These are phyloP conservation scores for Chalciporus piperatoides DNA, from an alignment of 1,284 basidiomycete genomes.

Conservation along the genomic window DNA sequence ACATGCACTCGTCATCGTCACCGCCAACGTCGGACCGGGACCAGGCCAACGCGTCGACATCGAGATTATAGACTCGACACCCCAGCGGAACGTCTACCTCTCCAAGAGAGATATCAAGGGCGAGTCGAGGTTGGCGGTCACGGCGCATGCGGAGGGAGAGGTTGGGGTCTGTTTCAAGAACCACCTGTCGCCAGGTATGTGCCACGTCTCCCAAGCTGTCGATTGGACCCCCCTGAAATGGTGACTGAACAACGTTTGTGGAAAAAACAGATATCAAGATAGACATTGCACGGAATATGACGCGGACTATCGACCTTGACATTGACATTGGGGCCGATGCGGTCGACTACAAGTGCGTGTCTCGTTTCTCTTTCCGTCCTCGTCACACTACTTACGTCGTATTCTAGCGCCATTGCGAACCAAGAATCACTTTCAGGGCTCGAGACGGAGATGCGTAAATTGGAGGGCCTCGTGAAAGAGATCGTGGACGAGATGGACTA, in stretches of 20 bases:
- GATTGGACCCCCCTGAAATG: background rate
- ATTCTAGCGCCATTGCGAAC: slow-evolving; percentile 88
- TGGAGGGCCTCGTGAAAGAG: slow-evolving; percentile 93
- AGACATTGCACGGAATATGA: slow-evolving; percentile 36
- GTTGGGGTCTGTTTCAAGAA: slow-evolving; percentile 95
- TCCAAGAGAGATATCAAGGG: slow-evolving; percentile 85
- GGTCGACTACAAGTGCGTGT: slow-evolving; percentile 91
- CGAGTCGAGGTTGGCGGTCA: slow-evolving; percentile 92
- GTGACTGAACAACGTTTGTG: background rate
- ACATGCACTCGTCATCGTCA: slow-evolving; percentile 89
- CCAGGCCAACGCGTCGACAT: slow-evolving; percentile 82
- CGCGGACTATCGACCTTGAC: slow-evolving; percentile 84
- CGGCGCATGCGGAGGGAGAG: slow-evolving; percentile 90
- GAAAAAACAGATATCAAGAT: slow-evolving; percentile 21
- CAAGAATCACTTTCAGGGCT: slow-evolving; percentile 95
- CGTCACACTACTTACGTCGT: background rate
- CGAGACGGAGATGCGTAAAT: slow-evolving; percentile 97
- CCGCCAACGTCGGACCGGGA: slow-evolving; percentile 81
- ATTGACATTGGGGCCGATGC: slow-evolving; percentile 98
- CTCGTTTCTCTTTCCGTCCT: background rate
- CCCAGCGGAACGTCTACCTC: slow-evolving; percentile 87
- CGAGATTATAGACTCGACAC: slow-evolving; percentile 89
- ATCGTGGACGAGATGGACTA: slow-evolving; percentile 94
- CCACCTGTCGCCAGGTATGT: slow-evolving; percentile 66
- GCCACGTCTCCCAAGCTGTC: background rate